Base-by-base conservation (phyloP, 139 green algal genomes). In the Tetraselmis chui region DNA sequence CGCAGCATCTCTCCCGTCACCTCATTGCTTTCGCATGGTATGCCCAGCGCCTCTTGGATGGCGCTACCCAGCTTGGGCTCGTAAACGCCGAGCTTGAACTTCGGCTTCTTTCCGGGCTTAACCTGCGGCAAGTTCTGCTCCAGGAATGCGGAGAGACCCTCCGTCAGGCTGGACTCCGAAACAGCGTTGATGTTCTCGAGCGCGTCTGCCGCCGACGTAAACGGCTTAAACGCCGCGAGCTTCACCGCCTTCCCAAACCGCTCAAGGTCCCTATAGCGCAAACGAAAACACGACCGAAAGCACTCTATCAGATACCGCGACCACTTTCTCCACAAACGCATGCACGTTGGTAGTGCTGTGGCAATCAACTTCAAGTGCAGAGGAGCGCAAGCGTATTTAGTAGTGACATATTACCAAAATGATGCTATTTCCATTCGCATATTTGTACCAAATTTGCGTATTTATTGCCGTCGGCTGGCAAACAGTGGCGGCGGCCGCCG, bases 151-250 rank as follows among this genome's bases (percentile, higher is more conserved):
- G 95, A 92, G 31, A 99, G 89, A 28, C 95, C 92, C 1, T 97
- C 92, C 11, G 94, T 98, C 30, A 97, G 76, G 80, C 90, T 79
- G 2, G 91, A 90, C 85, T 98, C 95, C 0, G 91, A 95, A 18
- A 98, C 89, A 2, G 94, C 91, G 80, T 98, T 99, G 83, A 97
- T 95, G 76, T 99, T 90, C 82, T 97, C 95, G 80, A 99, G 85
- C 0, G 97, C 96, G 45, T 97, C 88, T 28, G 93, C 94, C 1
- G 96, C 96, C 1, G 89, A 94, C 0, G 84, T 85, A 78, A 98
- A 98, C 2, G 97, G 96, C 84, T 95, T 95, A 92, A 99, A 99
- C 2, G 94, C 93, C 0, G 86, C 83, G 5, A 99, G 87, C 85
- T 97, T 98, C 18, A 94, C 92, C 1, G 95, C 86, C 82, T 95